A percentile compares a stretch with the other conserved stretches of the same genome.
These are phyloP conservation scores for Aspergillus saccharolyticus DNA, from an alignment of 495 filamentous ascomycete species.

Conservation along the genomic window DNA sequence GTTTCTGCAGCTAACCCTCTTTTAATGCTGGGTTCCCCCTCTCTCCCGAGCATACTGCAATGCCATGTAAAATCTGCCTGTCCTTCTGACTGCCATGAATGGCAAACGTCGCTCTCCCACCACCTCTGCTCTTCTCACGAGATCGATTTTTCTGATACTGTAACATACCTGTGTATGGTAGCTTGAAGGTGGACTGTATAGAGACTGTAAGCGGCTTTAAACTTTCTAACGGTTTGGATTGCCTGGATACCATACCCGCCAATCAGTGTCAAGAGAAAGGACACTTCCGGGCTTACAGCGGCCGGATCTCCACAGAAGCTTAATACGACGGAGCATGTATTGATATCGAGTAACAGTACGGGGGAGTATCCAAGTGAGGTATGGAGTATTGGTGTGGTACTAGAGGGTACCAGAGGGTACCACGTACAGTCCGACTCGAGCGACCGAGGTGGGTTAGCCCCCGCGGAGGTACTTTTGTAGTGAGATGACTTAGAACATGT, in stretches of 20 bases:
- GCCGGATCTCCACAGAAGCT: conserved; percentile 2
- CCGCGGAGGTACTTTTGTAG: background rate
- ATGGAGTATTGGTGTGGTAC: too few relatives aligned
- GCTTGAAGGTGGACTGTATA: background rate
- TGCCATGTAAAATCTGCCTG: background rate
- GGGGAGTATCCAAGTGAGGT: too few relatives aligned
- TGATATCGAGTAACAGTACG: background rate
- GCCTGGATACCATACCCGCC: background rate
- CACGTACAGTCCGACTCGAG: background rate
- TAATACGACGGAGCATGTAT: background rate
- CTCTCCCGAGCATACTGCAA: background rate
- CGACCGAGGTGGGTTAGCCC: background rate
- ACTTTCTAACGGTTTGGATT: background rate
- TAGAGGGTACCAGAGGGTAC: too few relatives aligned
- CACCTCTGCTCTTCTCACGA: background rate
- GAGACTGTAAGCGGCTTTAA: background rate
- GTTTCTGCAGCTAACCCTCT: background rate
- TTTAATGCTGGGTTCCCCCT: background rate
- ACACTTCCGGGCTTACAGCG: background rate
- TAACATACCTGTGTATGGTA: background rate
- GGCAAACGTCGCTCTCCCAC: background rate
- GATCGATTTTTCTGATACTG: background rate
- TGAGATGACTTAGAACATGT: background rate
- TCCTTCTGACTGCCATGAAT: background rate
- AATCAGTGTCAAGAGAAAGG: background rate